phyloP scores from a whole-genome alignment of 2,329 filamentous ascomycete species.

The Colletotrichum scovillei region DNA sequence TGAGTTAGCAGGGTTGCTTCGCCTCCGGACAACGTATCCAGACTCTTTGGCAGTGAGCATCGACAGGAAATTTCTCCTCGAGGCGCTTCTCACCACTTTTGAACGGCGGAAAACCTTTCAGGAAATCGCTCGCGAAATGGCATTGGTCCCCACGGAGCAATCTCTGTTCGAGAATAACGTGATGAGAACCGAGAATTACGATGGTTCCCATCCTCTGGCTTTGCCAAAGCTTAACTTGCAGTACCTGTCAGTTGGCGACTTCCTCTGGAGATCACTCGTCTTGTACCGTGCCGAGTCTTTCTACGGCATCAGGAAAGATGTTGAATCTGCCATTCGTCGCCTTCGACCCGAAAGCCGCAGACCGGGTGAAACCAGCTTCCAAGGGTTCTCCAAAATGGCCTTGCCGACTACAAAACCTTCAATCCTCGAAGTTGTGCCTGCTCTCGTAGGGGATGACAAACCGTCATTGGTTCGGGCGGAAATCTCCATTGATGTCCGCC shows the following conservation, averaged over 20 bases:
- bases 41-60: constrained; percentile 72
- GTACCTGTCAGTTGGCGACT: constrained; percentile 94
- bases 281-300: constrained; percentile 92
- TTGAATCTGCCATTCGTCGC: constrained; percentile 84
- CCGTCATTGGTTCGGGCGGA: constrained; percentile 91
- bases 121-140: constrained; percentile 77
- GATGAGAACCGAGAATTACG: constrained; percentile 85
- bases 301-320: constrained; percentile 91
- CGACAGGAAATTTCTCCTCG: constrained; percentile 73
- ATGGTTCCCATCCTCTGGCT: constrained; percentile 87
- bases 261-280: constrained; percentile 93
- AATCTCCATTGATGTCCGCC: constrained; percentile 84
- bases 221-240: constrained; percentile 96
- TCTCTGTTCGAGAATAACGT: constrained; percentile 83
- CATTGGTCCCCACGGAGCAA: constrained; percentile 85
- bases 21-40: constrained; percentile 87
- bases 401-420: constrained; percentile 86
- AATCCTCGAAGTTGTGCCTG: constrained; percentile 85
- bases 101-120: constrained; percentile 87
- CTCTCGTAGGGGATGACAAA: constrained; percentile 83
- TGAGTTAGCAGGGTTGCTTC: constrained; percentile 75
- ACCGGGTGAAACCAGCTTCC: constrained; percentile 77
- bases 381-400: constrained; percentile 92
- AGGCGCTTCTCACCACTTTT: constrained; percentile 79
- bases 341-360: constrained; percentile 76